These are phyloP conservation scores for Chaetomium cochliodes DNA, from an alignment of 495 filamentous ascomycete genomes.

Conservation along the genomic window DNA sequence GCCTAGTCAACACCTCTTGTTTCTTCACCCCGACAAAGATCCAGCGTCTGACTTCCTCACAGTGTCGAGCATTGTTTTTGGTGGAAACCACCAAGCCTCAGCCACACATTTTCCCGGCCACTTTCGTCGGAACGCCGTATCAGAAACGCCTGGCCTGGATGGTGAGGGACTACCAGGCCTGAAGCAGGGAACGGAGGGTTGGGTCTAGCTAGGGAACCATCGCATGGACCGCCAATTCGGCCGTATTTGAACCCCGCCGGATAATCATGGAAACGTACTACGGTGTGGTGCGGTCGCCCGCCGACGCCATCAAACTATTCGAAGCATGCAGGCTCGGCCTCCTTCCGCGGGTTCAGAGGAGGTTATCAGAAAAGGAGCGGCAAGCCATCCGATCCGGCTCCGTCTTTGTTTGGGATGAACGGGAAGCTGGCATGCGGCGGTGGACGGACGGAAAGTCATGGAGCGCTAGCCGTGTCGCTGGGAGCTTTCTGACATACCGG, in stretches of 20 bases:
- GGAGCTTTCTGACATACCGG: constrained; percentile 94
- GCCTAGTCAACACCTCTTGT: constrained; percentile 5
- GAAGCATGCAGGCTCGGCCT: constrained; percentile 91
- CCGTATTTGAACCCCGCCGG: neutral
- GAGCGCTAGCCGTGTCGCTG: constrained; percentile 96
- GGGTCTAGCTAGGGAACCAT: neutral
- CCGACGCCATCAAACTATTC: constrained; percentile 94
- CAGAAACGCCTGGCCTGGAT: constrained; percentile 10
- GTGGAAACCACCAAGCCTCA: neutral
- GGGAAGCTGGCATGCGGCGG: constrained; percentile 95
- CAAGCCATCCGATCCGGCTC: constrained; percentile 93
- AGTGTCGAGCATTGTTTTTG: neutral
- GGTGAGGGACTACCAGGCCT: neutral
- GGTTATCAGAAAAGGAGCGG: constrained; percentile 94
- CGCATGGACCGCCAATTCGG: neutral
- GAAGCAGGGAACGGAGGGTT: constrained; percentile 11
- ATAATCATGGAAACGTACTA: constrained; percentile 87
- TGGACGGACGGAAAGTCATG: constrained; percentile 99
- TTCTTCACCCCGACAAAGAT: neutral
- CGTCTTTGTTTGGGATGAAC: constrained; percentile 98
- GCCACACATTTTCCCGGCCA: too few relatives aligned
- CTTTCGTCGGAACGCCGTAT: neutral
- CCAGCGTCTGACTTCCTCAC: constrained; percentile 1
- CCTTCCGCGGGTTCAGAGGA: constrained; percentile 85
- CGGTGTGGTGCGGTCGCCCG: constrained; percentile 86